phyloP scores from a whole-genome alignment of 139 green algal genomes.

The Pseudopediastrum boryanum region DNA sequence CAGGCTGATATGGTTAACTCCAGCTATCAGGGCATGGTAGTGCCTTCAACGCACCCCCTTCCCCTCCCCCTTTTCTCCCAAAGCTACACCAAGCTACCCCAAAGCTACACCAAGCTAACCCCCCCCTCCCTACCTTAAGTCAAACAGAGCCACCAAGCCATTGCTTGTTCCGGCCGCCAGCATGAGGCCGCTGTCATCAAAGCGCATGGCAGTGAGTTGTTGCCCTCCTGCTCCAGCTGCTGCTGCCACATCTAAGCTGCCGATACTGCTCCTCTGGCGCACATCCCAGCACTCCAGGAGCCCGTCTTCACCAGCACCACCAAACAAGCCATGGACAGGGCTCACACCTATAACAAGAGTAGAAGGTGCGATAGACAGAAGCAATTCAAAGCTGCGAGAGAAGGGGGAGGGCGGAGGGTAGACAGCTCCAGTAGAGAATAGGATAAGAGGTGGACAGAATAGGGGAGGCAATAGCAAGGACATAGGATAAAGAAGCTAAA shows the following conservation, averaged over 20 bases:
- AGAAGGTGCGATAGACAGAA: too few species aligned
- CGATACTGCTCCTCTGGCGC: slow-evolving; percentile 58
- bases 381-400: too few species aligned
- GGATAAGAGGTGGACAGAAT: too few species aligned
- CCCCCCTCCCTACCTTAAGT: slow-evolving; percentile 84
- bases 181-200: slow-evolving; percentile 81
- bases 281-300: slow-evolving; percentile 94
- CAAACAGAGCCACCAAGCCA: slow-evolving; percentile 89
- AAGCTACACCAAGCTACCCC: too few species aligned
- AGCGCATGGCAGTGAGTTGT: slow-evolving; percentile 87
- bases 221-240: slow-evolving; percentile 62
- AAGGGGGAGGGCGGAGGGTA: too few species aligned
- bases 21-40: too few species aligned
- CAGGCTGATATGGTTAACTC: too few species aligned
- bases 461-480: too few species aligned
- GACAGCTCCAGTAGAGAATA: too few species aligned
- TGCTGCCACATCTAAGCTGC: slow-evolving; percentile 69
- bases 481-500: too few species aligned
- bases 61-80: too few species aligned
- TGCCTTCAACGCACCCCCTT: too few species aligned
- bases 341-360: slow-evolving; percentile 56
- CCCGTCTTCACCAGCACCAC: slow-evolving; percentile 86
- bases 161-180: slow-evolving; percentile 86
- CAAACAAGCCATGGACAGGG: slow-evolving; percentile 81
- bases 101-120: slow-evolving; percentile 12